Evolutionary conservation across 139 green algal genomes (phyloP).

Genomic region (Astrephomene gubernaculifera): DNA sequence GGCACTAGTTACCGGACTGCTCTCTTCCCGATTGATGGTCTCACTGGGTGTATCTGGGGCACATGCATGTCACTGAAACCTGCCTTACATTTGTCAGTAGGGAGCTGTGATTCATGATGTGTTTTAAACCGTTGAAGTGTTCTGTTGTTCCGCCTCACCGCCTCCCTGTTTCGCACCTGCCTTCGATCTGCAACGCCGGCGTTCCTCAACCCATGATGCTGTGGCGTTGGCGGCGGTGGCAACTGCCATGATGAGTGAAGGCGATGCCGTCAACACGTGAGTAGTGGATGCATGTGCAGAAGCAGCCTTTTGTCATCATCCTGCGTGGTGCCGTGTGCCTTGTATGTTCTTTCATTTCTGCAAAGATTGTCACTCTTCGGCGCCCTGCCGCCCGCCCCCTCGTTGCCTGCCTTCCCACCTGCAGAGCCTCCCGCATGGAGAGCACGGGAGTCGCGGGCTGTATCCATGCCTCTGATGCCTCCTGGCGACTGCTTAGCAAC

Average conservation of each 20-base stretch:
- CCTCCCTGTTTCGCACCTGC: not conserved
- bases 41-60: not conserved
- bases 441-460: not conserved
- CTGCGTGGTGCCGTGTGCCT: not conserved
- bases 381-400: not conserved
- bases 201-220: not conserved
- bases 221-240: not conserved
- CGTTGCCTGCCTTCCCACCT: not conserved
- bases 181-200: not conserved
- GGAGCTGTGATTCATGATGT: not conserved
- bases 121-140: not conserved
- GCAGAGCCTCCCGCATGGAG: not conserved
- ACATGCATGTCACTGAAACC: not conserved
- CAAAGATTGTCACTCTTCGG: not conserved
- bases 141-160: not conserved
- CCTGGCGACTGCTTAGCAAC: not conserved
- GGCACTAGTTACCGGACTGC: not conserved
- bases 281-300: not conserved
- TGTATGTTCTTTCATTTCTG: not conserved
- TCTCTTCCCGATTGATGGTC: not conserved
- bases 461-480: not conserved
- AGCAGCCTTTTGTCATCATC: not conserved
- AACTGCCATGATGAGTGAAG: not conserved
- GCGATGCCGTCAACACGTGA: conserved; percentile 31
- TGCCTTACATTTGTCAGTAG: not conserved